A percentile compares a stretch with the other conserved stretches of the same genome.
These are phyloP conservation scores for Phytophthora pseudosyringae DNA, from an alignment of 352 stramenopile genomes.

Conservation along the genomic window DNA sequence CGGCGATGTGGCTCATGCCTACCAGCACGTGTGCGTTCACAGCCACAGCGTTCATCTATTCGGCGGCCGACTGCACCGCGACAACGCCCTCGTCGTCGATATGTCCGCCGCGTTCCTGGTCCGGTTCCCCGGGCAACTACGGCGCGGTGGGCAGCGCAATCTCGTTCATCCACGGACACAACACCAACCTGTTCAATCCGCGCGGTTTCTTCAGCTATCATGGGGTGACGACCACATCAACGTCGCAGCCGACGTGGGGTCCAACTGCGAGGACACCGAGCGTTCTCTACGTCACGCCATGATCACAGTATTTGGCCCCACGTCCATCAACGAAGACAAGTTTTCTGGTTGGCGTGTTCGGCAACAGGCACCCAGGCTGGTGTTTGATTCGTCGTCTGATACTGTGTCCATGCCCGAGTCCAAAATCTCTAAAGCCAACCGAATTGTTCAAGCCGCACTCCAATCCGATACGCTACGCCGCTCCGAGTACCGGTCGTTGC, in stretches of 20 bases:
- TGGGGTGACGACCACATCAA: slow-evolving; percentile 38
- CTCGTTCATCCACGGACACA: slow-evolving; percentile 8
- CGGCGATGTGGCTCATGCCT: slow-evolving; percentile 20
- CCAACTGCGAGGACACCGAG: slow-evolving; percentile 5
- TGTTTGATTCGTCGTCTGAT: not conserved
- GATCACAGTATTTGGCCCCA: not conserved
- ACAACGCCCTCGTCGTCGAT: slow-evolving; percentile 27
- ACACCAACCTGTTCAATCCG: not conserved
- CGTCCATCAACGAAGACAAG: slow-evolving; percentile 32
- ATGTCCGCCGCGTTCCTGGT: slow-evolving; percentile 10
- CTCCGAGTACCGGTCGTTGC: not conserved
- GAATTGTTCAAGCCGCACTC: not conserved
- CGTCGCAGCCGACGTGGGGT: not conserved
- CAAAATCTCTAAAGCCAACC: not conserved
- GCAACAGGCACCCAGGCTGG: not conserved
- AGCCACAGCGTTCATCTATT: slow-evolving; percentile 14
- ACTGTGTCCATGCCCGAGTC: not conserved
- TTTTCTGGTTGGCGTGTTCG: slow-evolving; percentile 13
- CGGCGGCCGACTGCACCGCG: not conserved
- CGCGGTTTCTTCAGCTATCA: slow-evolving; percentile 29
- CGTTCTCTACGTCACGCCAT: slow-evolving; percentile 18
- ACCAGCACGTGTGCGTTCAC: slow-evolving; percentile 20
- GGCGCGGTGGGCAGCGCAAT: slow-evolving; percentile 21
- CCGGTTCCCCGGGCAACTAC: slow-evolving; percentile 15
- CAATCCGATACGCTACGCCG: not conserved